Evolutionary conservation across 768 basidiomycete genomes (phyloP).

Genomic region (Rhodotorula kratochvilovae): DNA sequence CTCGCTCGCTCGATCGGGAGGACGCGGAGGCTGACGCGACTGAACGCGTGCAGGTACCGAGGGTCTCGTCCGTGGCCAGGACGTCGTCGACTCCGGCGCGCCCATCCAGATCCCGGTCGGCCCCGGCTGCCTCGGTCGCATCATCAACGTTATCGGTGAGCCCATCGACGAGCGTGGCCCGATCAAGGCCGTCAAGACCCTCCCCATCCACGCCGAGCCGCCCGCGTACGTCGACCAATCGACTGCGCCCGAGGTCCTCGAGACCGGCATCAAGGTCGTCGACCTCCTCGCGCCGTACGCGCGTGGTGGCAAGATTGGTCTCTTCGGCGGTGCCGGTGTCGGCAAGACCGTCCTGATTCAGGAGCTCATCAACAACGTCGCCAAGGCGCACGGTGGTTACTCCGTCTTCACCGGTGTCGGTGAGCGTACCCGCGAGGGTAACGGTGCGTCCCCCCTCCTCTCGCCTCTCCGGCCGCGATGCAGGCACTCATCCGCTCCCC

Average conservation of each 20-base stretch:
- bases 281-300: conserved; percentile 99
- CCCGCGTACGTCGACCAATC: conserved; percentile 98
- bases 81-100: conserved; percentile 90
- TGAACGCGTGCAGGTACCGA: conserved; percentile 62
- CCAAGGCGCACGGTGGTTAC: conserved; percentile 99
- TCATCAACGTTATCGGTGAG: conserved; percentile 99
- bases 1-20: background rate
- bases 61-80: conserved; percentile 98
- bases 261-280: conserved; percentile 99
- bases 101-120: conserved; percentile 98
- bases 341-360: conserved; percentile 99
- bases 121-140: conserved; percentile 86
- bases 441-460: conserved; percentile 53
- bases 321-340: conserved; percentile 99
- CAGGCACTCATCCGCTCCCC: background rate
- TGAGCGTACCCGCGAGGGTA: conserved; percentile 99
- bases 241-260: conserved; percentile 95
- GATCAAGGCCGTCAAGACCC: conserved; percentile 73
- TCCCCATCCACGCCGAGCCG: conserved; percentile 93
- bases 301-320: conserved; percentile 99
- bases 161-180: conserved; percentile 99
- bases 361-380: conserved; percentile 97
- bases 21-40: background rate
- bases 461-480: no score
- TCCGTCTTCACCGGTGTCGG: conserved; percentile 82